Percentiles rank a stretch among this genome's conserved stretches.
These are phyloP conservation scores for Bothriochloa decipiens DNA, from an alignment of 176 grass and related monocot genomes.

Conservation along the genomic window DNA sequence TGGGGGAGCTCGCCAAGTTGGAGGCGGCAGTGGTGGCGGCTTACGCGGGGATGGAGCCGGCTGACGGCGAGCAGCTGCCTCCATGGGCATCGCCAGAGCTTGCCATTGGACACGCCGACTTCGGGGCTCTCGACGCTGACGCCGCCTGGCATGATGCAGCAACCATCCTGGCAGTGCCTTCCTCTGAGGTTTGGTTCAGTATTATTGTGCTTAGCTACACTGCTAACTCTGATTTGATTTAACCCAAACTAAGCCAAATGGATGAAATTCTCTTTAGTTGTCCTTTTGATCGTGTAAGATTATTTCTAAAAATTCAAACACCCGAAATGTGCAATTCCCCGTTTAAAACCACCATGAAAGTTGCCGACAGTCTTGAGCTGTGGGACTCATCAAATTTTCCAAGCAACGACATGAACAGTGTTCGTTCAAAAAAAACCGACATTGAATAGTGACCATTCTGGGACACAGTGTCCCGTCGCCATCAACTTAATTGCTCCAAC, in stretches of 20 bases:
- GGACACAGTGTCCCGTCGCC: neutral
- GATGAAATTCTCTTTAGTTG: too few relatives aligned
- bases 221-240: neutral
- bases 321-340: too few relatives aligned
- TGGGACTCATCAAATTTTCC: too few relatives aligned
- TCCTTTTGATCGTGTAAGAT: too few relatives aligned
- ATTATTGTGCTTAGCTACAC: neutral
- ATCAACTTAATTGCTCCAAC: constrained; percentile 12
- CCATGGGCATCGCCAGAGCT: constrained; percentile 43
- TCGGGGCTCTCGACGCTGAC: constrained; percentile 32
- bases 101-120: constrained; percentile 39
- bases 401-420: too few relatives aligned
- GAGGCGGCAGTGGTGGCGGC: constrained; percentile 26
- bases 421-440: too few relatives aligned
- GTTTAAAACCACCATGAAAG: too few relatives aligned
- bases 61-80: constrained; percentile 33
- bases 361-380: too few relatives aligned
- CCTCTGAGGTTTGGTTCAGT: constrained; percentile 47
- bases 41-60: constrained; percentile 37
- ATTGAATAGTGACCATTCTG: too few relatives aligned
- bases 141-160: constrained; percentile 40
- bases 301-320: too few relatives aligned
- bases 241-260: too few relatives aligned
- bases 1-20: constrained; percentile 58
- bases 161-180: constrained; percentile 37